A percentile compares a stretch with the other conserved stretches of the same genome.
These are phyloP conservation scores for Astrocystis sublimbata DNA, from an alignment of 495 filamentous ascomycete genomes.

Conservation along the genomic window DNA sequence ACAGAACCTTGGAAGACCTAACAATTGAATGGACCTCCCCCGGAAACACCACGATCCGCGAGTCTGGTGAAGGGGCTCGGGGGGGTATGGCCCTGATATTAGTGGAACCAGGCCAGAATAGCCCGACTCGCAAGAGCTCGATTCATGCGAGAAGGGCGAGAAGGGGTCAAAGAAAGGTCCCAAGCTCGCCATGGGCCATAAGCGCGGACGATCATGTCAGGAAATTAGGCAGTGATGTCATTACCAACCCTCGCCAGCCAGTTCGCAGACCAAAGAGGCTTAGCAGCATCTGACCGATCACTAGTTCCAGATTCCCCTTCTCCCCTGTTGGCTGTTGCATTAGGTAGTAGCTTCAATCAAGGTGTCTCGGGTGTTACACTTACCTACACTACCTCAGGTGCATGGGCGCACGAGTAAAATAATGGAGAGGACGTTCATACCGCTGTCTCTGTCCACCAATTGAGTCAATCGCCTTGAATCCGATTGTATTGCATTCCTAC, in stretches of 20 bases:
- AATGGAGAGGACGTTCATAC: too few relatives aligned
- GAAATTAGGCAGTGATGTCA: conserved; percentile 14
- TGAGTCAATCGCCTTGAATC: too few relatives aligned
- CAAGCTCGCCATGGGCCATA: too few relatives aligned
- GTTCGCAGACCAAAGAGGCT: neutral
- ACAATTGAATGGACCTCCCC: neutral
- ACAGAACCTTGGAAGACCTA: too few relatives aligned
- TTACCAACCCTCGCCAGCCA: conserved; percentile 7
- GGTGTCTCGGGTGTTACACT: neutral
- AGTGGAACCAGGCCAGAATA: neutral
- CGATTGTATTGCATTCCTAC: too few relatives aligned
- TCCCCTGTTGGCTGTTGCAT: too few relatives aligned
- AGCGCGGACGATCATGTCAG: conserved; percentile 6
- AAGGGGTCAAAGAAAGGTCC: too few relatives aligned
- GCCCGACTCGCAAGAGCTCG: neutral
- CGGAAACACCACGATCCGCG: too few relatives aligned
- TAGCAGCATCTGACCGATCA: conserved; percentile 6
- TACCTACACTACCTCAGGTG: neutral
- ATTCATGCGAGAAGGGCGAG: conserved; percentile 1
- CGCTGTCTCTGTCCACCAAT: too few relatives aligned
- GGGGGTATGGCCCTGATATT: neutral
- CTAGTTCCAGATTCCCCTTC: conserved; percentile 6
- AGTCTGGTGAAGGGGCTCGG: too few relatives aligned
- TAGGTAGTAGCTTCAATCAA: neutral
- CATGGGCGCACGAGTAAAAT: too few relatives aligned